Conservation (phyloP, 306 rosid genomes). For the Acmispon strigosus region DNA sequence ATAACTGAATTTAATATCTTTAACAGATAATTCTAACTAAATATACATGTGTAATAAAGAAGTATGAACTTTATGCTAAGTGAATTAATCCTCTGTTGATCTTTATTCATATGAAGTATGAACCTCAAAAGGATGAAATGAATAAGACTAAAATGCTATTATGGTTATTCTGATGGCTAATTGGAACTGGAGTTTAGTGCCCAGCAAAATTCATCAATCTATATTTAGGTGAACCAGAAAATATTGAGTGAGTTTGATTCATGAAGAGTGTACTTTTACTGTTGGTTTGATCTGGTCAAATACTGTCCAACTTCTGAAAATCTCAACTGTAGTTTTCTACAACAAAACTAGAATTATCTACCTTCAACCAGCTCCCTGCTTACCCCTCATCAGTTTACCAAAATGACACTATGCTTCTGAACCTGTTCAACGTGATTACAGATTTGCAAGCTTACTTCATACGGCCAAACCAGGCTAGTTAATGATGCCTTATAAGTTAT, state of each 20-base stretch:
- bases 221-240: neutral
- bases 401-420: neutral
- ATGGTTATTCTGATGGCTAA: neutral
- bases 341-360: neutral
- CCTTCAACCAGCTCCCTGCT: constrained; percentile 4
- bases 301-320: constrained; percentile 5
- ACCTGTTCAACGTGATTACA: neutral
- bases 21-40: no score
- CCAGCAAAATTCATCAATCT: neutral
- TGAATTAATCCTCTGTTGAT: neutral
- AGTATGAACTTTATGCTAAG: neutral
- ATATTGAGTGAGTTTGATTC: neutral
- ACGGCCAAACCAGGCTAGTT: neutral
- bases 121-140: neutral
- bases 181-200: neutral
- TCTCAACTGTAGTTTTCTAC: neutral
- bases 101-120: constrained; percentile 3
- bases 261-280: neutral
- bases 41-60: no score
- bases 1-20: no score
- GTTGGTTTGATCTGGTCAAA: neutral
- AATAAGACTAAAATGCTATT: neutral
- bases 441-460: neutral
- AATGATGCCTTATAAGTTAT: constrained; percentile 6
- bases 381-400: neutral